Evolutionary conservation across 1,284 basidiomycete genomes (phyloP).

Genomic region (Prillingera fragicola): DNA sequence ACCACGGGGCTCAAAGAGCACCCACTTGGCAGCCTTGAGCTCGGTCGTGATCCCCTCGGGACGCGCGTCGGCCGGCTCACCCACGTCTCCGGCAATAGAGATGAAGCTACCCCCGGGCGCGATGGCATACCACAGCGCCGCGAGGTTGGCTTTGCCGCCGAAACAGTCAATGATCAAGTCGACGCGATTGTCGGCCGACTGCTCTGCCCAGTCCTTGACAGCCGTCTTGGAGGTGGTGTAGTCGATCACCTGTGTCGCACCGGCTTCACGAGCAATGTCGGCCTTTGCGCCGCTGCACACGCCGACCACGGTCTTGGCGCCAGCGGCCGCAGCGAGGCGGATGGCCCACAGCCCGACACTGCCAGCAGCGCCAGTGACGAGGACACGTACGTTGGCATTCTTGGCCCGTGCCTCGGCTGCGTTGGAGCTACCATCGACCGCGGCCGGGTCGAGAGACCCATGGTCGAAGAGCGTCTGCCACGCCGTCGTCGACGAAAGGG

Average conservation of each 20-base stretch:
- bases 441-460: conserved; percentile 3
- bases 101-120: conserved; percentile 8
- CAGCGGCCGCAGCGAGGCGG: conserved; percentile 2
- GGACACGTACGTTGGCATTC: conserved; percentile 3
- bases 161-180: conserved; percentile 15
- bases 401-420: not conserved
- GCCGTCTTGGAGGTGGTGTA: conserved; percentile 2
- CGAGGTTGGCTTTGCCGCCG: conserved; percentile 7
- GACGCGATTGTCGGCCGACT: not conserved
- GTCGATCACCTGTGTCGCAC: conserved; percentile 10
- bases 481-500: conserved; percentile 11
- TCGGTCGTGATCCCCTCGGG: not conserved
- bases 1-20: conserved; percentile 14
- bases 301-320: conserved; percentile 3
- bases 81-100: no score
- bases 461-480: conserved; percentile 14
- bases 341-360: conserved; percentile 11
- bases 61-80: conserved; percentile 4
- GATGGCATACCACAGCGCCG: conserved; percentile 7
- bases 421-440: not conserved
- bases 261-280: not conserved
- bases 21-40: conserved; percentile 11
- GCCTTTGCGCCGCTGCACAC: not conserved
- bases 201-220: conserved; percentile 1
- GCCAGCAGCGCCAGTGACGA: conserved; percentile 9